These are phyloP conservation scores for Phytopythium boreale DNA, from an alignment of 352 stramenopile species.

Conservation along the genomic window DNA sequence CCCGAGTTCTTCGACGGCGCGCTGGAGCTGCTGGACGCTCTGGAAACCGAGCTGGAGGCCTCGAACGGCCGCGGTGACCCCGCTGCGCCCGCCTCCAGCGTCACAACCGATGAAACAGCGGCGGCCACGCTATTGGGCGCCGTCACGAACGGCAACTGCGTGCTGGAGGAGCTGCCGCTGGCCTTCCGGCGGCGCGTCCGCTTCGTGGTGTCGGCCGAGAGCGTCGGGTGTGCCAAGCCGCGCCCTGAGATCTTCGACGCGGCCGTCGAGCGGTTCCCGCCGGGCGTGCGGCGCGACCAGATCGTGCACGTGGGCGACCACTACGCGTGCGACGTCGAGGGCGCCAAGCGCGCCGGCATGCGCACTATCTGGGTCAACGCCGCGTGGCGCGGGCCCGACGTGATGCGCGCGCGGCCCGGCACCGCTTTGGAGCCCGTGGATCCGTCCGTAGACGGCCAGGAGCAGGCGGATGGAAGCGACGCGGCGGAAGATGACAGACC, in stretches of 20 bases:
- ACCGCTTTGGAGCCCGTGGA: conserved; percentile 2
- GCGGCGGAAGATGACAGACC: neutral
- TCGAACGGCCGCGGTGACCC: neutral
- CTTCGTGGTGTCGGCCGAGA: conserved; percentile 57
- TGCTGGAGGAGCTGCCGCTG: conserved; percentile 34
- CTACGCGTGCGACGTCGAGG: conserved; percentile 67
- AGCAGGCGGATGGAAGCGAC: neutral
- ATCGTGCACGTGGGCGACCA: conserved; percentile 76
- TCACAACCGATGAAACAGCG: neutral
- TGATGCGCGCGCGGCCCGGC: conserved; percentile 16
- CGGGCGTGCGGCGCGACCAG: conserved; percentile 22
- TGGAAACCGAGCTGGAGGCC: conserved; percentile 27
- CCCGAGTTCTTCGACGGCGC: conserved; percentile 62
- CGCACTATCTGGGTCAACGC: conserved; percentile 69
- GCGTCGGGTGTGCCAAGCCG: conserved; percentile 46
- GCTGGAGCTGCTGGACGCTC: conserved; percentile 35
- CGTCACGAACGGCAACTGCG: conserved; percentile 80
- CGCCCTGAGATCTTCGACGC: conserved; percentile 51
- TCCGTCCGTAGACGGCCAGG: neutral
- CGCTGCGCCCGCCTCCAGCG: neutral
- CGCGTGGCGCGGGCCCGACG: conserved; percentile 35
- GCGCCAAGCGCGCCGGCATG: conserved; percentile 57
- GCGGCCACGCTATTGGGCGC: conserved; percentile 29
- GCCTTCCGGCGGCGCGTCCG: conserved; percentile 40
- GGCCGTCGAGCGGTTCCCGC: conserved; percentile 35